phyloP scores from a whole-genome alignment of 352 stramenopile genomes.

The Globisporangium rhizosaccharum region DNA sequence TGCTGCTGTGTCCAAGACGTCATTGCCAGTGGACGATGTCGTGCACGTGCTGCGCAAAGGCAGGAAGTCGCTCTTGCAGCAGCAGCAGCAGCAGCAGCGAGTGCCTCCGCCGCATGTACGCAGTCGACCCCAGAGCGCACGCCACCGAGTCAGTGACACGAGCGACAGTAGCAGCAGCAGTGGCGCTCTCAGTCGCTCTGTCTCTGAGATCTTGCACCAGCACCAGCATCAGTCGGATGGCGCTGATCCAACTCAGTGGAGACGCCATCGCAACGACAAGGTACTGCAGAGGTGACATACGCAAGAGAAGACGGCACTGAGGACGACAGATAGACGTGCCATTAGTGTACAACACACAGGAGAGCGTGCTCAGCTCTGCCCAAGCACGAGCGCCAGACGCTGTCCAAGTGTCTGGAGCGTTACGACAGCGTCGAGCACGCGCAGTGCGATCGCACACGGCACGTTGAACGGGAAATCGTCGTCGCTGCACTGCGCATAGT shows the following conservation, averaged over 20 bases:
- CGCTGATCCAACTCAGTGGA: too few relatives aligned
- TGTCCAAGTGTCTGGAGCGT: conserved; percentile 5
- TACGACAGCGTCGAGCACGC: conserved; percentile 24
- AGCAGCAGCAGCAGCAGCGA: conserved; percentile 8
- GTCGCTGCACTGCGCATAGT: conserved; percentile 45
- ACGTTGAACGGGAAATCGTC: conserved; percentile 57
- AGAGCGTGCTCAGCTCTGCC: conserved; percentile 1
- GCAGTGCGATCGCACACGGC: conserved; percentile 42
- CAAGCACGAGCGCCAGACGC: background rate
- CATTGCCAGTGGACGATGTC: conserved; percentile 7
- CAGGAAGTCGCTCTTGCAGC: conserved; percentile 9
- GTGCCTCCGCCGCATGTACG: too few relatives aligned
- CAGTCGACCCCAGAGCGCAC: background rate
- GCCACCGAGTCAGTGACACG: background rate
- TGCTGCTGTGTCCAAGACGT: background rate
- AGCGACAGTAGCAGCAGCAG: background rate
- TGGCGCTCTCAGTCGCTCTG: conserved; percentile 1
- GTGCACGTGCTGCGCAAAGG: conserved; percentile 17
- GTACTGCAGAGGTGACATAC: background rate
- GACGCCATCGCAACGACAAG: background rate
- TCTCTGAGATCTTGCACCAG: conserved; percentile 11
- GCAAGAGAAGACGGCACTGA: background rate
- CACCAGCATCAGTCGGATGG: background rate
- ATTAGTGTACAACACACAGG: background rate
- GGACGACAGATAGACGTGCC: background rate